Evolutionary conservation across 305 asterid genomes (phyloP), one percentile per base, ranked within the genome.

Genomic region (Rubia peregrina): DNA sequence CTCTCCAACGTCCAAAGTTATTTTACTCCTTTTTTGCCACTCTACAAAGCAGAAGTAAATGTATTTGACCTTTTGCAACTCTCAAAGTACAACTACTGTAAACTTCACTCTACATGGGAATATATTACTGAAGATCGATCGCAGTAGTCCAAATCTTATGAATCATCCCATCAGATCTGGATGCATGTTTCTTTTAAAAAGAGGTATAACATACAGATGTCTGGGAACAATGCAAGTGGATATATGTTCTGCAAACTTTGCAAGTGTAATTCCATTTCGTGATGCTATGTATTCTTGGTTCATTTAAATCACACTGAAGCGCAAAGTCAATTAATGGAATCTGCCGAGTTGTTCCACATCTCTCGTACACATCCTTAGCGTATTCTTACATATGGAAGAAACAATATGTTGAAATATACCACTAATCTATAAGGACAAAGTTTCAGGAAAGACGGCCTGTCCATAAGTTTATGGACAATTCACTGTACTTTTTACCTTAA

Each of bases 211-310:
- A 57, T 38, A 14, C 26, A 7, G 30, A 17, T 38, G 2, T 59
- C 6, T 21, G 30, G 61, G 61, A 56, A 59, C 36, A 7, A 9
- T 9, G 11, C 22, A 14, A 40, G 17, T 38, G 68, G 21, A 64
- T 64, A 63, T 63, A 21, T n/a, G n/a, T n/a, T n/a, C n/a, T n/a
- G n/a, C n/a, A n/a, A n/a, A n/a, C n/a, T n/a, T n/a, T n/a, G n/a
- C n/a, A n/a, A n/a, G n/a, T n/a, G n/a, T n/a, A n/a, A n/a, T n/a
- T n/a, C n/a, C n/a, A n/a, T n/a, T n/a, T n/a, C n/a, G n/a, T n/a
- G n/a, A n/a, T n/a, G n/a, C n/a, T n/a, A 56, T 56, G 17, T 40
- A 11, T 42, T 41, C 55, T 65, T 65, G 69, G 69, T 65, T 40
- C 69, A 65, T 41, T 41, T 65, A 33, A 40, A 40, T 26, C 53